These are phyloP conservation scores for Cichorium intybus DNA, from an alignment of 140 eudicot genomes.

Conservation along the genomic window DNA sequence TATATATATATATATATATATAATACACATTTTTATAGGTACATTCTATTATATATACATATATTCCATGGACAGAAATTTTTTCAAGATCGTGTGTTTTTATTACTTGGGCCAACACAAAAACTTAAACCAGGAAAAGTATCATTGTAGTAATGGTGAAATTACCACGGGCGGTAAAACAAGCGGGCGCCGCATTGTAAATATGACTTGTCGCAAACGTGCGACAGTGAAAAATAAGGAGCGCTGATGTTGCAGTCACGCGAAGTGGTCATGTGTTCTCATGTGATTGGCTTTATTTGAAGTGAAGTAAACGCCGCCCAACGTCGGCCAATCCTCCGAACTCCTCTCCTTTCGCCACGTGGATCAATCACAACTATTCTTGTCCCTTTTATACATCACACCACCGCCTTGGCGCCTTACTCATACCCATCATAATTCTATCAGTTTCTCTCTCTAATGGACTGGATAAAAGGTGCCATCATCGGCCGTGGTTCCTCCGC, in stretches of 20 bases:
- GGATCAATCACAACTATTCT: slow-evolving; percentile 24
- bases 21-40: too few relatives aligned
- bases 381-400: neutral
- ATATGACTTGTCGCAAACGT: slow-evolving; percentile 4
- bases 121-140: too few relatives aligned
- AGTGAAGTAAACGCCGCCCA: slow-evolving; percentile 45
- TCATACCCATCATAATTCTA: neutral
- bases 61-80: too few relatives aligned
- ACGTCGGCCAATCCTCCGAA: slow-evolving; percentile 34
- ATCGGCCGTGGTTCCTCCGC: slow-evolving; percentile 47
- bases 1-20: too few relatives aligned
- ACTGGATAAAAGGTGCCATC: slow-evolving; percentile 33
- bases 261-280: slow-evolving; percentile 52
- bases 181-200: slow-evolving; percentile 32
- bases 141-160: neutral
- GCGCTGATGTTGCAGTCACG: slow-evolving; percentile 15
- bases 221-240: neutral
- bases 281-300: slow-evolving; percentile 45
- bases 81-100: too few relatives aligned
- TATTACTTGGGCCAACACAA: too few relatives aligned
- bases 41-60: too few relatives aligned
- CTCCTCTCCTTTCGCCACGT: slow-evolving; percentile 38
- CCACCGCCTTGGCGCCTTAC: neutral
- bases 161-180: neutral
- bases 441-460: slow-evolving; percentile 12